Conservation (phyloP, 2,329 filamentous ascomycete genomes). For the Orbilia oligospora region DNA sequence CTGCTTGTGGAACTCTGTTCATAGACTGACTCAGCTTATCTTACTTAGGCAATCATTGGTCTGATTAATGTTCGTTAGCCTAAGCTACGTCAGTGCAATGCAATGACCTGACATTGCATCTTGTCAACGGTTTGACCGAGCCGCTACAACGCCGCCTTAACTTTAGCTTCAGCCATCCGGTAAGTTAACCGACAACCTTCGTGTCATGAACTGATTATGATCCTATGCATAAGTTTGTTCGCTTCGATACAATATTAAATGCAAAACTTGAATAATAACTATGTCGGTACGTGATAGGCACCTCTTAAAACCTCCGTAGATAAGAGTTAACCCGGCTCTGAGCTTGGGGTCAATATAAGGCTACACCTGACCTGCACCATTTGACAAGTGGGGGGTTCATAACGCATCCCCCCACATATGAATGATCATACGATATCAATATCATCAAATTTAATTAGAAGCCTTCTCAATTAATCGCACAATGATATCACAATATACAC, state of each 20-base stretch:
- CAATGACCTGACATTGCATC: background rate
- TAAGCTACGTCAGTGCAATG: background rate
- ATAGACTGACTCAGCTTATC: background rate
- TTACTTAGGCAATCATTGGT: background rate
- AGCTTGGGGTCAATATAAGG: background rate
- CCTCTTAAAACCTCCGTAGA: background rate
- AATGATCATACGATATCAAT: background rate
- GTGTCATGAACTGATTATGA: slow-evolving; percentile 10
- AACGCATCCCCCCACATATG: background rate
- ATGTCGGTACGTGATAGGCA: background rate
- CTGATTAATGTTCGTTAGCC: background rate
- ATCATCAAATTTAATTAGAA: background rate
- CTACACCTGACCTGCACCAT: too few species aligned
- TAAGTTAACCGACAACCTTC: background rate
- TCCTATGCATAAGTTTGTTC: background rate
- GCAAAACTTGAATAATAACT: background rate
- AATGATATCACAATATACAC: background rate
- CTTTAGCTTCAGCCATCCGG: background rate
- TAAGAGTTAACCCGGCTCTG: background rate
- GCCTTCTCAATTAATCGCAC: background rate
- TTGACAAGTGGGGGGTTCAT: background rate
- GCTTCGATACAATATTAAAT: background rate
- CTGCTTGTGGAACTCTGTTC: background rate
- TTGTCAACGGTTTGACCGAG: slow-evolving; percentile 1
- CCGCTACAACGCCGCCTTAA: background rate